A percentile compares a stretch with the other conserved stretches of the same genome.
phyloP scores from a whole-genome alignment of 139 green algal species.

The Ulvella scutata region DNA sequence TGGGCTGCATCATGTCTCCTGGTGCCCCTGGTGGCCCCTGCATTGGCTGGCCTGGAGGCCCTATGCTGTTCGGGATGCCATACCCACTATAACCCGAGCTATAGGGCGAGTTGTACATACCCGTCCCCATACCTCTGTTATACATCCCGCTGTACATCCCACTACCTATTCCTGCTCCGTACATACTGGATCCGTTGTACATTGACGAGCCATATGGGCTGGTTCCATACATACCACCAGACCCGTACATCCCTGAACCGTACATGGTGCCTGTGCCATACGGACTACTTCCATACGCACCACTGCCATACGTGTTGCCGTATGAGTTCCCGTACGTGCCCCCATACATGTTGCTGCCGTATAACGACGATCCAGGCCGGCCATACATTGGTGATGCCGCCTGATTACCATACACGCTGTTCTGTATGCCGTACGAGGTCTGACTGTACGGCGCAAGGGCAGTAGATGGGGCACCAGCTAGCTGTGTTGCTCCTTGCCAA shows the following conservation, averaged over 20 bases:
- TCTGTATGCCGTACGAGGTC: neutral
- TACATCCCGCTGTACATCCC: conserved; percentile 14
- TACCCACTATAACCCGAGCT: too few relatives aligned
- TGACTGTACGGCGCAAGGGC: neutral
- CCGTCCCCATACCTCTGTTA: too few relatives aligned
- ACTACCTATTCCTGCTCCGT: conserved; percentile 23
- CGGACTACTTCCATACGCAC: conserved; percentile 14
- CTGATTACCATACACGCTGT: neutral
- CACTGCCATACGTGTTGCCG: conserved; percentile 24
- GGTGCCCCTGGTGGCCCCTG: conserved; percentile 7
- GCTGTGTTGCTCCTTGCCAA: neutral
- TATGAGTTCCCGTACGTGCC: neutral
- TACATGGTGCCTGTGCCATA: conserved; percentile 7
- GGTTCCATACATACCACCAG: conserved; percentile 7
- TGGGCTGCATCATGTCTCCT: neutral
- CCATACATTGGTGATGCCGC: neutral
- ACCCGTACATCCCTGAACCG: conserved; percentile 2
- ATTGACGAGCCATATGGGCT: conserved; percentile 8
- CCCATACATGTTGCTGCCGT: neutral
- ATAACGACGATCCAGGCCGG: neutral
- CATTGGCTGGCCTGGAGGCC: conserved; percentile 10
- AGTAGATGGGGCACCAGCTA: neutral
- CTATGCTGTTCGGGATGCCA: conserved; percentile 6
- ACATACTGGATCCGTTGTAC: conserved; percentile 13
- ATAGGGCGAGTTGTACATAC: too few relatives aligned